Evolutionary conservation across 192 early-diverging fungal genomes (phyloP).

Genomic region (Umbelopsis sp.): DNA sequence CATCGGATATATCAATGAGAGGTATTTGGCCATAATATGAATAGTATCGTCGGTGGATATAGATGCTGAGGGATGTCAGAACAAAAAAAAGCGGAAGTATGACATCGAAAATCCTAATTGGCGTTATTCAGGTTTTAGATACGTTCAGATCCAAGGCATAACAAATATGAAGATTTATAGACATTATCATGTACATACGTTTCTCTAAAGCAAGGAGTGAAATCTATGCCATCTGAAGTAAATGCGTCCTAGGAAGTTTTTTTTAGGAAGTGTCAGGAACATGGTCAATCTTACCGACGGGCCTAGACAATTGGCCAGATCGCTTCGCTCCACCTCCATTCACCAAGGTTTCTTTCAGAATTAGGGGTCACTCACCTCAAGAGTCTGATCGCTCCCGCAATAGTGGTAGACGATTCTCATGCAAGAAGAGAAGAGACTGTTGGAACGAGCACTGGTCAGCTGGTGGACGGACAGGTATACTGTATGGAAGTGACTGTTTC

Average conservation of each 20-base stretch:
- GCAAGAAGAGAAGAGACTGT: conserved; percentile 15
- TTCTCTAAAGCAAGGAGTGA: conserved; percentile 15
- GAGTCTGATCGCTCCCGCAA: conserved; percentile 19
- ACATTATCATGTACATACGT: neutral
- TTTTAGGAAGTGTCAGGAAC: conserved; percentile 9
- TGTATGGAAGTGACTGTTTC: conserved; percentile 14
- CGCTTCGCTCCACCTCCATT: neutral
- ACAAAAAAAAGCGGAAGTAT: neutral
- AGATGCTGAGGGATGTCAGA: neutral
- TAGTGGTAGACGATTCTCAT: conserved; percentile 19
- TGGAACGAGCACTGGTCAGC: conserved; percentile 4
- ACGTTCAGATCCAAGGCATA: neutral
- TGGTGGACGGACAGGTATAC: neutral
- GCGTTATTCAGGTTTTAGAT: neutral
- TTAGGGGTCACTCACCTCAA: neutral
- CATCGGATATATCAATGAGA: conserved; percentile 16
- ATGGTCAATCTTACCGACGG: neutral
- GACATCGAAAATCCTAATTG: conserved; percentile 13
- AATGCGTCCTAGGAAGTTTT: conserved; percentile 13
- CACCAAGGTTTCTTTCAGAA: neutral
- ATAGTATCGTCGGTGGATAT: neutral
- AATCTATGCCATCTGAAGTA: conserved; percentile 15
- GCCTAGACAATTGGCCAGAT: neutral
- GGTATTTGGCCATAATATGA: neutral
- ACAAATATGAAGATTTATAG: neutral